A percentile compares a stretch with the other conserved stretches of the same genome.
These are phyloP conservation scores for Trypanosoma vivax DNA, from an alignment of 208 protist species.

Conservation along the genomic window DNA sequence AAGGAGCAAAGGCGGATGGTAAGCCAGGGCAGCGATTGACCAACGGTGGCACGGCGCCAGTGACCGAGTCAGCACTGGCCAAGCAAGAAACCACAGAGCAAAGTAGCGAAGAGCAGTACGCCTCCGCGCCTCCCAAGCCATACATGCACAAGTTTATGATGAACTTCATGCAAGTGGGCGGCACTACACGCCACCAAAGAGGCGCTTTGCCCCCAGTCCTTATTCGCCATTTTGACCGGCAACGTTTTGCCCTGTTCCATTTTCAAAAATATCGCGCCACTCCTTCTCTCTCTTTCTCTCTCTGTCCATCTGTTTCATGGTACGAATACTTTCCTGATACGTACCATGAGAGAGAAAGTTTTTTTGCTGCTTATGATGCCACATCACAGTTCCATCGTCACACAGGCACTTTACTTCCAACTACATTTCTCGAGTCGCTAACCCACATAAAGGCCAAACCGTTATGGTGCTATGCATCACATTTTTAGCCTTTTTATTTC, in stretches of 20 bases:
- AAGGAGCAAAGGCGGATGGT: not conserved
- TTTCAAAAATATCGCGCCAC: not conserved
- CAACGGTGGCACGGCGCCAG: conserved; percentile 14
- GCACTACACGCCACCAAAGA: conserved; percentile 28
- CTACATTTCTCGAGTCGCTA: no score
- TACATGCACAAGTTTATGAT: conserved; percentile 58
- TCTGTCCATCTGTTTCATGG: conserved; percentile 6
- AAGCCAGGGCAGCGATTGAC: no score
- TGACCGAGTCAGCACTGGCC: not conserved
- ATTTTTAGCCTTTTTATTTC: no score
- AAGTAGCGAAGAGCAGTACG: not conserved
- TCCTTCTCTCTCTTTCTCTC: conserved; percentile 4
- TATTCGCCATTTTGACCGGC: conserved; percentile 18
- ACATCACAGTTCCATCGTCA: no score
- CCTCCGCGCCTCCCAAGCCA: conserved; percentile 15
- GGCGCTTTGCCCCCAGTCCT: conserved; percentile 8
- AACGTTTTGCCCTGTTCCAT: no score
- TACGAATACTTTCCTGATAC: conserved; percentile 7
- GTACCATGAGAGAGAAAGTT: no score
- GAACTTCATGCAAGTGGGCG: conserved; percentile 33
- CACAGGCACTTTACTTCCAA: no score
- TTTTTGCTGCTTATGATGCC: no score
- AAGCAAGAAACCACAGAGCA: not conserved
- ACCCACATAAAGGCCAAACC: no score
- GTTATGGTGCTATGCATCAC: no score